Evolutionary conservation across 148 eudicot species (phyloP), one percentile per base, ranked within the genome.

Genomic region (Simmondsia chinensis): DNA sequence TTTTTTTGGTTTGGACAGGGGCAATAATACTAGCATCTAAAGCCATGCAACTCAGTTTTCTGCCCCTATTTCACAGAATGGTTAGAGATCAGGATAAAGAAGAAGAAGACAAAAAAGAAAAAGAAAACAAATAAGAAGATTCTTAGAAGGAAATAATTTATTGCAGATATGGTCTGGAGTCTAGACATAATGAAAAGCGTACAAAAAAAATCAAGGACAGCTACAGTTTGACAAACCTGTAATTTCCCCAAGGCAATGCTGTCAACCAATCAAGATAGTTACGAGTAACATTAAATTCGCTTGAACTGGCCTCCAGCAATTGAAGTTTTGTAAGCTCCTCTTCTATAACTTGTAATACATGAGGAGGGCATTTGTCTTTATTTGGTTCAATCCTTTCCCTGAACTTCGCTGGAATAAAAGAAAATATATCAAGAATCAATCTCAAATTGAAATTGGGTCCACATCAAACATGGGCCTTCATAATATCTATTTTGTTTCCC

Each of bases 211-310:
- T n/a, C n/a, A 29, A 30, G 21, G 13, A 20, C 43, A 36, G 20
- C 52, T 9, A 57, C 33, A 50, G 23, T 39, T 7, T 42, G 39
- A 49, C 74, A 42, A 48, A 91, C 99, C 99, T 91, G 81, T 82
- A 91, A 64, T 62, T 77, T 54, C 99, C 95, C 95, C 95, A 91
- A 39, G 99, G 99, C 56, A 91, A 75, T 17, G 89, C 94, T 34
- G 95, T 91, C 83, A 91, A 52, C 99, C 99, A 91, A 65, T 91
- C 99, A 50, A 91, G 88, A 74, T 91, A 91, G 54, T 91, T 91
- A 46, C 99, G 88, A 20, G 99, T 91, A 17, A 91, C 99, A 57
- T 86, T 91, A 38, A 91, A 91, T 69, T 91, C 99, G 60, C 99
- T 91, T 54, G 95, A 91, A 75, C 94, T 91, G 51, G 99, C 99